A percentile compares a stretch with the other conserved stretches of the same genome.
Evolutionary conservation across 1,284 basidiomycete genomes (phyloP).

Genomic region (Schizophyllum amplum): DNA sequence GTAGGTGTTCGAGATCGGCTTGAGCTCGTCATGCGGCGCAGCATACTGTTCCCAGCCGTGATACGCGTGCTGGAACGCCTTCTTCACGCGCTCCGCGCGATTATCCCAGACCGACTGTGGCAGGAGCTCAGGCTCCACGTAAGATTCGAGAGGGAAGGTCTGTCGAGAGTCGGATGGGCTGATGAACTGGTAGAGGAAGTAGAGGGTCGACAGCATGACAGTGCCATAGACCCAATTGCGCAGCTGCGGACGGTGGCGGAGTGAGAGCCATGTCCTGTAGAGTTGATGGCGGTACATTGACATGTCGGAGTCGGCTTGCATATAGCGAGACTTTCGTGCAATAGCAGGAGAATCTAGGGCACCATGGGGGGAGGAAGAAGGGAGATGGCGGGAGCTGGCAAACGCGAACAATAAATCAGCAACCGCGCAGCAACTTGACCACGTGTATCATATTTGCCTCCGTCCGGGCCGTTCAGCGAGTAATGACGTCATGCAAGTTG

Average conservation of each 20-base stretch:
- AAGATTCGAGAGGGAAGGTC: neutral
- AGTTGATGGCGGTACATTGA: conserved; percentile 4
- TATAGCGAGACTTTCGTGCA: neutral
- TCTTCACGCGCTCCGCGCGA: conserved; percentile 48
- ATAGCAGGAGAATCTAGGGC: neutral
- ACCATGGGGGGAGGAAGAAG: neutral
- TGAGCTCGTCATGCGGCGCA: conserved; percentile 52
- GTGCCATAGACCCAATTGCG: conserved; percentile 17
- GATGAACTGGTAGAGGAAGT: conserved; percentile 10
- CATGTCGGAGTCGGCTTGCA: conserved; percentile 6
- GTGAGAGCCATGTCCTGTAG: conserved; percentile 6
- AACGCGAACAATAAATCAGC: neutral
- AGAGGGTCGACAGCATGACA: conserved; percentile 14
- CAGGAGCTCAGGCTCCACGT: neutral
- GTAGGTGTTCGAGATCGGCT: conserved; percentile 37
- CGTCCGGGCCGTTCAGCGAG: neutral
- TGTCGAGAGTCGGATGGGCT: neutral
- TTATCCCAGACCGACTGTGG: conserved; percentile 33
- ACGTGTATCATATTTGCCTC: neutral
- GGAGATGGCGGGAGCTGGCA: neutral
- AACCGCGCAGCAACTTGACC: neutral
- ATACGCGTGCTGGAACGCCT: conserved; percentile 59
- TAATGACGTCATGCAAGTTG: neutral
- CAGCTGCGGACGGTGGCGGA: conserved; percentile 18
- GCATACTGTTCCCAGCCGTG: conserved; percentile 51